Conservation (phyloP, 2,329 filamentous ascomycete genomes). For the Thielaviopsis punctulata region DNA sequence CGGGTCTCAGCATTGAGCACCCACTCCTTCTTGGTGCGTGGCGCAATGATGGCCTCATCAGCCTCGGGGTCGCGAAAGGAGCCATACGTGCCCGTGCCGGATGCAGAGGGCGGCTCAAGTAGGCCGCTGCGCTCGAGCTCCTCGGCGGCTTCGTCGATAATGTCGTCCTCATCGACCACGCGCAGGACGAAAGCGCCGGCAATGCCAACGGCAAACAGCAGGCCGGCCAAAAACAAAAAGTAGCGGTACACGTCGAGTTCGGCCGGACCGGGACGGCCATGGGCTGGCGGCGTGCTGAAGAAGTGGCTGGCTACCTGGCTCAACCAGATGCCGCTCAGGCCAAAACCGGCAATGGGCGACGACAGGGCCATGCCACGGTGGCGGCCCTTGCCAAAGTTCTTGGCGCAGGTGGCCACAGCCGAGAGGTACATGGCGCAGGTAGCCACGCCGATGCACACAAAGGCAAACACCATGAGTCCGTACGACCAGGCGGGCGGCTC, state of each 20-base stretch:
- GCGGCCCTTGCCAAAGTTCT: slow-evolving; percentile 86
- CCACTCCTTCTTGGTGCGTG: slow-evolving; percentile 55
- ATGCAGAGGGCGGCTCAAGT: slow-evolving; percentile 58
- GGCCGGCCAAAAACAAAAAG: slow-evolving; percentile 65
- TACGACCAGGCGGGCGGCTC: slow-evolving; percentile 45
- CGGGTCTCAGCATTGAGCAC: slow-evolving; percentile 82
- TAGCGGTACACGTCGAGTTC: slow-evolving; percentile 65
- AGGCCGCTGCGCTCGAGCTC: slow-evolving; percentile 81
- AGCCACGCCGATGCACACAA: slow-evolving; percentile 64
- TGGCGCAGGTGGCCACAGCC: slow-evolving; percentile 87
- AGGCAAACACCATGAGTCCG: slow-evolving; percentile 68
- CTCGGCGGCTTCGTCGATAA: slow-evolving; percentile 81
- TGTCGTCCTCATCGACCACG: slow-evolving; percentile 67
- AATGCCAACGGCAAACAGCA: slow-evolving; percentile 54
- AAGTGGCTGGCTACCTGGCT: slow-evolving; percentile 71
- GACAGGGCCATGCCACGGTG: slow-evolving; percentile 81
- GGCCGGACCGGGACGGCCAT: slow-evolving; percentile 37
- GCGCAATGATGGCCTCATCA: slow-evolving; percentile 18
- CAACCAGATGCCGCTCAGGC: slow-evolving; percentile 88
- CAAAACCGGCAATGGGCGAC: slow-evolving; percentile 80
- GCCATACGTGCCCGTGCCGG: too few species aligned
- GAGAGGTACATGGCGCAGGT: slow-evolving; percentile 82
- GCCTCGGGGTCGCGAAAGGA: slow-evolving; percentile 37
- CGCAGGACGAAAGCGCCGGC: slow-evolving; percentile 57
- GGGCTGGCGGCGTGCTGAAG: slow-evolving; percentile 49